These are phyloP conservation scores for Hylodesmum podocarpum DNA, from an alignment of 306 rosid species.

Conservation along the genomic window DNA sequence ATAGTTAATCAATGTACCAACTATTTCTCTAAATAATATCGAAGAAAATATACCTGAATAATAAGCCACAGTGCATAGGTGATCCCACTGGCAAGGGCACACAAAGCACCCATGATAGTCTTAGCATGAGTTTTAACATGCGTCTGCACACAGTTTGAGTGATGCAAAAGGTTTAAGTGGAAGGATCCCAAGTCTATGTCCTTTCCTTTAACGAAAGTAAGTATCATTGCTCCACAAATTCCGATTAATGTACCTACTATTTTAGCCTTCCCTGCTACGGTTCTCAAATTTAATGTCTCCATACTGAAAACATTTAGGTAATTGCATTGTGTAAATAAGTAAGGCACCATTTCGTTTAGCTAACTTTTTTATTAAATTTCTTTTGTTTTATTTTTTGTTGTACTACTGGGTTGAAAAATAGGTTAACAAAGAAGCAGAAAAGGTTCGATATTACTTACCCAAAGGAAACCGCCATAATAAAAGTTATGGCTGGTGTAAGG, in stretches of 20 bases:
- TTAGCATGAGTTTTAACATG: not conserved
- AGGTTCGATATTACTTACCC: too few relatives aligned
- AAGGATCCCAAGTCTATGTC: slow-evolving; percentile 26
- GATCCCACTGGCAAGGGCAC: slow-evolving; percentile 26
- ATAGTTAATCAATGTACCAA: too few relatives aligned
- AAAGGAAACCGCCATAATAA: slow-evolving; percentile 52
- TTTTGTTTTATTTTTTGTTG: too few relatives aligned
- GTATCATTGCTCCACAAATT: slow-evolving; percentile 55
- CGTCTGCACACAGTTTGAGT: not conserved
- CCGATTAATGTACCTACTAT: slow-evolving; percentile 43
- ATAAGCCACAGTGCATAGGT: slow-evolving; percentile 53
- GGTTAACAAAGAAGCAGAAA: too few relatives aligned
- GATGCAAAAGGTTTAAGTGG: slow-evolving; percentile 32
- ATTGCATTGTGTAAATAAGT: too few relatives aligned
- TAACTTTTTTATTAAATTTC: too few relatives aligned
- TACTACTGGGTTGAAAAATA: too few relatives aligned
- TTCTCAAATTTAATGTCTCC: slow-evolving; percentile 43
- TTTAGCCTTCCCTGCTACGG: slow-evolving; percentile 47
- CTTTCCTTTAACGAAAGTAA: slow-evolving; percentile 51
- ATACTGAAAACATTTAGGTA: slow-evolving; percentile 16
- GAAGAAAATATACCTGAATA: too few relatives aligned
- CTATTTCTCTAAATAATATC: too few relatives aligned
- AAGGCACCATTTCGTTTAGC: too few relatives aligned
- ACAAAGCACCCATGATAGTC: not conserved
- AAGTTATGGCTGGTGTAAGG: slow-evolving; percentile 66